These are phyloP conservation scores for Colletotrichum higginsianum DNA, from an alignment of 2,329 filamentous ascomycete species.

Conservation along the genomic window DNA sequence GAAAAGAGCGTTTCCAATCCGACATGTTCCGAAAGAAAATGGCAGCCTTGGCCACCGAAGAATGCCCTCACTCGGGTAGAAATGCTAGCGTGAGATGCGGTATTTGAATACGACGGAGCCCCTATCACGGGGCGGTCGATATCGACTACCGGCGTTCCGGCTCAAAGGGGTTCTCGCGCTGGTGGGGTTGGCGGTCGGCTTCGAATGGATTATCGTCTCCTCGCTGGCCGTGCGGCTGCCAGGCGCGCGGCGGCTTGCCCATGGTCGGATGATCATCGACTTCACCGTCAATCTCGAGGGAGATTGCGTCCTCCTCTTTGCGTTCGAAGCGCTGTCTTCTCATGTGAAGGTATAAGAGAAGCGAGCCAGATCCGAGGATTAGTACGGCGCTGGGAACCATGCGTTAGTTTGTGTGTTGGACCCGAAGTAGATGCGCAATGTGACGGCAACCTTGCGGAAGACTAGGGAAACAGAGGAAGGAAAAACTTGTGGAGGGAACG, in stretches of 20 bases:
- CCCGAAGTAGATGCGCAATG: background rate
- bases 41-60: background rate
- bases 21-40: background rate
- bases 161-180: slow-evolving; percentile 37
- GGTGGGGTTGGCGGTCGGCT: slow-evolving; percentile 22
- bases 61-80: background rate
- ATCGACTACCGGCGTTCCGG: slow-evolving; percentile 28
- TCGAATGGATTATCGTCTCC: slow-evolving; percentile 27
- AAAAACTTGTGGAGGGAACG: too few species aligned
- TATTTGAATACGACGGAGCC: background rate
- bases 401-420: background rate
- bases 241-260: slow-evolving; percentile 37
- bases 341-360: slow-evolving; percentile 33
- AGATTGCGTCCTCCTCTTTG: slow-evolving; percentile 36
- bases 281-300: slow-evolving; percentile 35
- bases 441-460: background rate
- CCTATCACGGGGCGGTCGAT: slow-evolving; percentile 4
- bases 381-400: slow-evolving; percentile 26
- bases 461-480: too few species aligned
- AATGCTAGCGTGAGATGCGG: background rate
- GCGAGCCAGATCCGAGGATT: slow-evolving; percentile 10
- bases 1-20: slow-evolving; percentile 7
- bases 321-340: slow-evolving; percentile 23
- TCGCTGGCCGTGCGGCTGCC: slow-evolving; percentile 34
- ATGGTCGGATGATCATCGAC: slow-evolving; percentile 39